Conservation (phyloP, 148 eudicot genomes). For the Dysphania ambrosioides region DNA sequence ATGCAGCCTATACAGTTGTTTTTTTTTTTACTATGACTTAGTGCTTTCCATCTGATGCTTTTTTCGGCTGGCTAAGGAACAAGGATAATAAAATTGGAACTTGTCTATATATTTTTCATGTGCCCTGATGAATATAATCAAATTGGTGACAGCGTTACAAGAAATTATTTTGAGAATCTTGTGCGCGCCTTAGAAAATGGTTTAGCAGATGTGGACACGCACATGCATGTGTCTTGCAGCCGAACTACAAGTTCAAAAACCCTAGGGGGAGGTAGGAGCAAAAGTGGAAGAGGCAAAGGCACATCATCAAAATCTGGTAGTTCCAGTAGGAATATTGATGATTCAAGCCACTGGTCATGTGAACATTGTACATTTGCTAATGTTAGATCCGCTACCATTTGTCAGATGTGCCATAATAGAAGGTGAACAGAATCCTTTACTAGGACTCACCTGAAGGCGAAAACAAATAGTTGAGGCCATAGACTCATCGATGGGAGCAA, state of each 20-base stretch:
- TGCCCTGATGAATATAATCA: not conserved
- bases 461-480: not conserved
- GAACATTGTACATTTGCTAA: conserved; percentile 84
- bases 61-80: not conserved
- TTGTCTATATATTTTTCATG: not conserved
- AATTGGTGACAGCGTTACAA: conserved; percentile 54
- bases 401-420: conserved; percentile 75
- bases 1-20: not conserved
- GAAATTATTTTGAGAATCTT: conserved; percentile 86
- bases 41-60: not conserved
- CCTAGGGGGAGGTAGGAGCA: conserved; percentile 48
- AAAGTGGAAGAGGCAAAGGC: conserved; percentile 48
- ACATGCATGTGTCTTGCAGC: conserved; percentile 51
- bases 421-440: conserved; percentile 31
- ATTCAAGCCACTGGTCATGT: conserved; percentile 71
- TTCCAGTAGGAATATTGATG: conserved; percentile 53
- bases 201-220: conserved; percentile 65
- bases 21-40: not conserved
- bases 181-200: conserved; percentile 89
- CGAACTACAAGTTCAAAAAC: conserved; percentile 53
- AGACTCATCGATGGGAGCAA: not conserved
- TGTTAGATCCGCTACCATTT: conserved; percentile 39
- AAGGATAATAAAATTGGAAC: not conserved
- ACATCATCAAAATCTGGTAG: conserved; percentile 50
- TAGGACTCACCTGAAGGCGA: not conserved